A percentile compares a stretch with the other conserved stretches of the same genome.
phyloP scores from a whole-genome alignment of 257 asterid genomes.

The Paulownia fortunei region DNA sequence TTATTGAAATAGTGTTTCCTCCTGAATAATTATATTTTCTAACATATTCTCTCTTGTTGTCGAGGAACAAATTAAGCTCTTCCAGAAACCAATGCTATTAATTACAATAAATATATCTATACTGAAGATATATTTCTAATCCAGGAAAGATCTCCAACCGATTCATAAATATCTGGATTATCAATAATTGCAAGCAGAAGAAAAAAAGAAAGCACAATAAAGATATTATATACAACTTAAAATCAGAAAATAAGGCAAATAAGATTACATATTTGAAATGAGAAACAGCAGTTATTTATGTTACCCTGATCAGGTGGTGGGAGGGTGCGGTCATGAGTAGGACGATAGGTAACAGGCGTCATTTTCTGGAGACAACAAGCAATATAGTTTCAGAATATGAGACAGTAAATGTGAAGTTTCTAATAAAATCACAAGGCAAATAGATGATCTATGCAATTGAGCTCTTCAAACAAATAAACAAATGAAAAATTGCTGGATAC shows the following conservation, averaged over 20 bases:
- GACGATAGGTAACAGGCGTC: conserved; percentile 47
- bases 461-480: not conserved
- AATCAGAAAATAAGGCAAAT: not conserved
- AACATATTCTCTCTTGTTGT: not conserved
- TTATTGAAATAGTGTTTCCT: not conserved
- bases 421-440: conserved; percentile 15
- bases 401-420: not conserved
- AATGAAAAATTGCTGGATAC: not conserved
- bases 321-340: conserved; percentile 54
- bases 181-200: conserved; percentile 3
- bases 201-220: not conserved
- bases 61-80: conserved; percentile 1
- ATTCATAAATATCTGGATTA: not conserved
- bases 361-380: conserved; percentile 42
- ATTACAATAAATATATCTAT: not conserved
- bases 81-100: not conserved
- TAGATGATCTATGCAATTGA: not conserved
- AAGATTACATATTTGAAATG: not conserved
- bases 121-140: not conserved
- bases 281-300: not conserved
- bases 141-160: not conserved
- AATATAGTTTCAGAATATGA: conserved; percentile 16
- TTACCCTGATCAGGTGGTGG: conserved; percentile 62
- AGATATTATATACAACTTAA: not conserved
- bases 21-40: not conserved